Percentiles rank a stretch among this genome's conserved stretches.
Evolutionary conservation across 2,329 filamentous ascomycete species (phyloP).

Genomic region (Calonectria montana): DNA sequence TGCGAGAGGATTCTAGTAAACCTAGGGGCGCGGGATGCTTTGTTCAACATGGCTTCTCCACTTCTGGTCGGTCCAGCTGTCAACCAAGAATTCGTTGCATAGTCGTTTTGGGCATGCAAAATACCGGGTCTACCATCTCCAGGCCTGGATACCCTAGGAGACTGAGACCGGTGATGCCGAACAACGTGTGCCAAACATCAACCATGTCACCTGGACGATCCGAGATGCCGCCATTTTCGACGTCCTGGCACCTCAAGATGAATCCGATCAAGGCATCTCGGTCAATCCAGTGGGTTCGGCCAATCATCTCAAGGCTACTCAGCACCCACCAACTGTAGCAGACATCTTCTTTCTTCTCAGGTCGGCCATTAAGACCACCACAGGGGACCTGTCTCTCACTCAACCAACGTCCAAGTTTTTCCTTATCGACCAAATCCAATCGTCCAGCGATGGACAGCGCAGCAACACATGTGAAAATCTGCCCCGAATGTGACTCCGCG

Average conservation of each 20-base stretch:
- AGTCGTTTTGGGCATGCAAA: constrained; percentile 81
- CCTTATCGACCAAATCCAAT: constrained; percentile 83
- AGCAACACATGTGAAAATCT: constrained; percentile 94
- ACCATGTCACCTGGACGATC: constrained; percentile 95
- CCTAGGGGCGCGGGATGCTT: background rate
- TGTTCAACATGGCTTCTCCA: background rate
- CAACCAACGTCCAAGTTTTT: constrained; percentile 88
- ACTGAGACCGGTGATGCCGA: constrained; percentile 89
- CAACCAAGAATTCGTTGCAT: constrained; percentile 68
- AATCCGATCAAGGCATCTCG: constrained; percentile 80
- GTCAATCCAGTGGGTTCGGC: constrained; percentile 92
- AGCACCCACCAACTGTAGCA: constrained; percentile 99
- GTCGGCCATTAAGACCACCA: constrained; percentile 92
- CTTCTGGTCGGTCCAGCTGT: background rate
- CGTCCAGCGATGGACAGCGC: constrained; percentile 86
- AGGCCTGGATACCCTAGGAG: constrained; percentile 82
- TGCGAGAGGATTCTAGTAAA: constrained; percentile 63
- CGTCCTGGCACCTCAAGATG: constrained; percentile 90
- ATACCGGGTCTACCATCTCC: constrained; percentile 86
- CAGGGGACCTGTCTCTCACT: constrained; percentile 90
- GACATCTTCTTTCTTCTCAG: constrained; percentile 95
- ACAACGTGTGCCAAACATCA: constrained; percentile 95
- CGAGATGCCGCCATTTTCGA: constrained; percentile 84
- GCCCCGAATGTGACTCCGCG: constrained; percentile 93
- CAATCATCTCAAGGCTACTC: constrained; percentile 91